phyloP scores from a whole-genome alignment of 1,139 yeast species.

The Chernovozyma sophiae-reginae region DNA sequence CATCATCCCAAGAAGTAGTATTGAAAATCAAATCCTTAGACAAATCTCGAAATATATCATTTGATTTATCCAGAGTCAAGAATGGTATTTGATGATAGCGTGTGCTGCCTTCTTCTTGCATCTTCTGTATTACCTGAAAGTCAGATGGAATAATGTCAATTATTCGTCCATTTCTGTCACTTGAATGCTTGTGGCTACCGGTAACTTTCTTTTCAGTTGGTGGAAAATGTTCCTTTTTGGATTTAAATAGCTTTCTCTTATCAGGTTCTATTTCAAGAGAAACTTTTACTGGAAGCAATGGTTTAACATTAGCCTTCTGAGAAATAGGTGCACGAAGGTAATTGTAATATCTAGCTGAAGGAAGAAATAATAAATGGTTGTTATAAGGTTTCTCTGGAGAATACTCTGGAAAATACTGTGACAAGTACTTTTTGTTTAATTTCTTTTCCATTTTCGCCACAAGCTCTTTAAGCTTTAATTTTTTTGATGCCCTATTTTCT shows the following conservation, averaged over 20 bases:
- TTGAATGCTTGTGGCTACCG: constrained; percentile 3
- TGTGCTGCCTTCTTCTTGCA: constrained; percentile 16
- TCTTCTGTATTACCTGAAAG: constrained; percentile 26
- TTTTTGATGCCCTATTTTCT: constrained; percentile 17
- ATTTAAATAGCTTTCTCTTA: constrained; percentile 40
- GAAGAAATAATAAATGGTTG: constrained; percentile 65
- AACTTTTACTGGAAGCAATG: constrained; percentile 58
- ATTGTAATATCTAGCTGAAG: constrained; percentile 52
- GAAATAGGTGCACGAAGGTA: constrained; percentile 51
- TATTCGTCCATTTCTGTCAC: constrained; percentile 9
- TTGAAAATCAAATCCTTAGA: constrained; percentile 65
- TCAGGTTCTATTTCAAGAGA: constrained; percentile 48
- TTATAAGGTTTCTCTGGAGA: constrained; percentile 52
- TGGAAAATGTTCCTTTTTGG: constrained; percentile 12
- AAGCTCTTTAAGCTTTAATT: constrained; percentile 22
- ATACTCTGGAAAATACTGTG: constrained; percentile 62
- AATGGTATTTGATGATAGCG: constrained; percentile 27
- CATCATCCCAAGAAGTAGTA: constrained; percentile 83
- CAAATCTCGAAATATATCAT: constrained; percentile 37
- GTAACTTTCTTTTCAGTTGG: constrained; percentile 3
- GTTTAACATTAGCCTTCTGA: constrained; percentile 35
- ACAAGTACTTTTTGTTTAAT: constrained; percentile 32
- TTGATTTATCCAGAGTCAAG: constrained; percentile 32
- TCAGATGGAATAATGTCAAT: constrained; percentile 30
- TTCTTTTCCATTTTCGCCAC: constrained; percentile 33